Base-by-base conservation (phyloP, 768 basidiomycete species). In the Trichaptum fuscoviolaceum region DNA sequence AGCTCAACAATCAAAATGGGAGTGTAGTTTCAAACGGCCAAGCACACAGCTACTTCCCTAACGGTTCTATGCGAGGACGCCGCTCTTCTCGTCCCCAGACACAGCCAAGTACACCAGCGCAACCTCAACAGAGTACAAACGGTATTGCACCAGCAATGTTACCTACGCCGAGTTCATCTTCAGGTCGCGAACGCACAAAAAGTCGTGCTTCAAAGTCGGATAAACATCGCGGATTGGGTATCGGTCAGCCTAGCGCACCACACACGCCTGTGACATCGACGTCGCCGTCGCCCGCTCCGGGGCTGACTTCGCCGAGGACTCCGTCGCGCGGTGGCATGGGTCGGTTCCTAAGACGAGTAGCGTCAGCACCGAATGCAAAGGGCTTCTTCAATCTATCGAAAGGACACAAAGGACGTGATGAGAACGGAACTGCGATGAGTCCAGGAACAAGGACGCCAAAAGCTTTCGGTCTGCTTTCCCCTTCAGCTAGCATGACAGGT, bases 351-450 rank as follows among this genome's bases (percentile, higher is more conserved):
- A 90, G 96, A 64, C 89, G 96, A 62, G 96, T 99, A 61, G 95
- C 96, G 3, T 97, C 95, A 9, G 96, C 97, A 1, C 96, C 96
- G 2, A 99, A 98, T 74, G 91, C 95, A 35, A 99, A 98, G 75
- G 91, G 90, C 30, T 82, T 99, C 34, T 95, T 99, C 75, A 67
- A 80, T 52, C 18, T 67, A 61, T 35, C 60, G n/a, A 61, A 35
- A 27, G 42, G 42, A 52, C 42, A 52, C 42, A 52, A 52, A 52
- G 42, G 42, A 20, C 42, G 42, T 52, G 42, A 52, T 52, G 42
- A 52, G 42, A 20, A 52, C 42, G 42, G 42, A 12, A 52, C 42
- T 12, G 42, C 20, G 42, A 52, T 52, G 42, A 52, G 42, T 12
- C 42, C 42, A 12, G 42, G 42, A 52, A 52, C 42, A 52, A 52